Percentiles rank a stretch among this genome's conserved stretches.
Conservation (phyloP, 176 grass and related monocot species). For the Aegilops sharonensis region DNA sequence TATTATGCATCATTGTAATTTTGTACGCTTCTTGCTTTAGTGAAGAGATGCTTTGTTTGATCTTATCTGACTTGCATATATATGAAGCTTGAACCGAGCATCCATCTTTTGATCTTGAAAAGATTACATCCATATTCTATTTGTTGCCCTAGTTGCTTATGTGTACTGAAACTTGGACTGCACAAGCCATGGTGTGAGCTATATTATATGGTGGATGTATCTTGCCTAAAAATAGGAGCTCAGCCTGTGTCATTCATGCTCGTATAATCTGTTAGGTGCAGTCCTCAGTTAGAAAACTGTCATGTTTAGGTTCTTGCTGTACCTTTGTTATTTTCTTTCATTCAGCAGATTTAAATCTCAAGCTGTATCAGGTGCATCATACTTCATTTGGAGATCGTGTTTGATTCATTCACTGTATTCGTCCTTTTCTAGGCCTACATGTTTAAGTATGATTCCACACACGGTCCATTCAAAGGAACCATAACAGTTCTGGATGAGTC, state of each 20-base stretch:
- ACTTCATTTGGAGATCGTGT: not conserved
- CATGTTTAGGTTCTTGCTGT: not conserved
- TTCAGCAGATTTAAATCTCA: not conserved
- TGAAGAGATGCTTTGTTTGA: slow-evolving; percentile 10
- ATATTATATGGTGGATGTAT: not conserved
- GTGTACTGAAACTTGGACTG: not conserved
- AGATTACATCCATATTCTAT: not conserved
- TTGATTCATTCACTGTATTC: slow-evolving; percentile 1
- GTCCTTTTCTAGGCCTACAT: slow-evolving; percentile 69
- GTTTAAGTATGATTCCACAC: slow-evolving; percentile 88
- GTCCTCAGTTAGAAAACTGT: not conserved
- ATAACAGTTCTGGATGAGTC: slow-evolving; percentile 69
- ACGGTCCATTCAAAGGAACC: slow-evolving; percentile 69
- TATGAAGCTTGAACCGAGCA: not conserved
- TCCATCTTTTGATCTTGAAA: not conserved
- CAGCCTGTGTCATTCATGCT: not conserved
- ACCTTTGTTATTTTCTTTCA: slow-evolving; percentile 2
- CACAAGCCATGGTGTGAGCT: not conserved
- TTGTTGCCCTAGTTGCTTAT: not conserved
- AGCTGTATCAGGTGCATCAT: not conserved
- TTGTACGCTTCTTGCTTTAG: not conserved
- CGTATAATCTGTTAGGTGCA: not conserved
- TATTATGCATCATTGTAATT: not conserved
- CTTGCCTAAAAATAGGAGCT: not conserved
- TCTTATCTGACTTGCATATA: not conserved